Evolutionary conservation across 192 early-diverging fungal genomes (phyloP), one percentile per base, ranked within the genome.

Genomic region (Coemansia sp.): DNA sequence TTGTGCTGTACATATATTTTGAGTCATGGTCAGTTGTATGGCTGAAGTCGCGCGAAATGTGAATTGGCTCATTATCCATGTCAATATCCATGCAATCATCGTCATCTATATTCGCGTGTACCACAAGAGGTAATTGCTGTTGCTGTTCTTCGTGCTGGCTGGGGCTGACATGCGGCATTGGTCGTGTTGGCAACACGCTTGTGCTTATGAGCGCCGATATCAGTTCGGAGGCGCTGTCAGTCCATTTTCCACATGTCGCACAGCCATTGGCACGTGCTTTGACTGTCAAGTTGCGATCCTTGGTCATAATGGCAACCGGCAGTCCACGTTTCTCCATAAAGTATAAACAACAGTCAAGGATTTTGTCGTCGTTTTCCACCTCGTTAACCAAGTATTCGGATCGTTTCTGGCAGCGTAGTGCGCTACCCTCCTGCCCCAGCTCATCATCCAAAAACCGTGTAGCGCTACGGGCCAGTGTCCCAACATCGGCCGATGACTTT

Each of bases 311-410:
- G 21, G 61, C 59, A 14, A 71, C 74, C 0, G 74, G 74, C 18
- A 77, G 64, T 9, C 44, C 18, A n/a, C 33, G 33, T 25, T 44
- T 43, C 31, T 70, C 65, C n/a, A 64, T 60, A 46, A 77, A 67
- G 33, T 71, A 77, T 40, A 77, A 19, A 40, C 74, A 77, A 53
- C 74, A 77, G 30, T 77, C 74, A 4, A 77, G 46, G 33, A 77
- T 77, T 44, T 67, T 58, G 49, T 77, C 63, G 30, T 77, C 74
- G 16, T 69, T 63, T 22, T 58, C 55, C 2, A 9, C 6, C 53
- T 70, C 73, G 10, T 33, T n/a, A 12, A 58, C 28, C n/a, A 77
- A n/a, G 45, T 54, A 67, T 51, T 77, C 74, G 32, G 74, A 71
- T 2, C 57, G 35, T 43, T 64, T 77, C 28, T 77, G 74, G 14